These are phyloP conservation scores for Chaetomium strumarium DNA, from an alignment of 2,329 filamentous ascomycete species.

Conservation along the genomic window DNA sequence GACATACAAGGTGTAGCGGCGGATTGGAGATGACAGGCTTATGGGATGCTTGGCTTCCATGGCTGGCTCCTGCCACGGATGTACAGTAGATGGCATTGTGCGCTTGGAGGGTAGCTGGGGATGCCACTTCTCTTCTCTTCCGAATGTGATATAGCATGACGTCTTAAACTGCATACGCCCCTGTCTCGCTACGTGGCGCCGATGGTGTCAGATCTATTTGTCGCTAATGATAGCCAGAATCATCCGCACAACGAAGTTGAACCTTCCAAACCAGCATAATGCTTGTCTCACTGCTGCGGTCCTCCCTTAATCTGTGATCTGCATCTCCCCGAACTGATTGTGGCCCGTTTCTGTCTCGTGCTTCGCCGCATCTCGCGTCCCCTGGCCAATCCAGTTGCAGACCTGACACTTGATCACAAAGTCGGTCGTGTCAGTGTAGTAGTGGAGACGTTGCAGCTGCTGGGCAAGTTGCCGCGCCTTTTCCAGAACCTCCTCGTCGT, in stretches of 20 bases:
- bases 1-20: conserved; percentile 38
- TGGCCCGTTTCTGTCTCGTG: conserved; percentile 59
- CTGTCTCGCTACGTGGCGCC: no score
- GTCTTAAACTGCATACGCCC: no score
- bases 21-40: no score
- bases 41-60: no score
- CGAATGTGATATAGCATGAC: no score
- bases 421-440: conserved; percentile 81
- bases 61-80: no score
- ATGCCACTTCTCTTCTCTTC: no score
- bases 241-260: background rate
- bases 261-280: no score
- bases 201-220: no score
- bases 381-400: conserved; percentile 63
- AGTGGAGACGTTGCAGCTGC: conserved; percentile 64
- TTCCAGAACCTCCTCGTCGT: conserved; percentile 61
- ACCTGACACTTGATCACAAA: conserved; percentile 74
- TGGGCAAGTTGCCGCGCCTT: conserved; percentile 59
- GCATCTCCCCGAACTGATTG: conserved; percentile 35
- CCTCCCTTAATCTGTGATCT: conserved; percentile 19
- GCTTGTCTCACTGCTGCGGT: background rate
- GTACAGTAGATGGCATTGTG: no score
- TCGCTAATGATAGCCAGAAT: background rate
- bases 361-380: conserved; percentile 51
- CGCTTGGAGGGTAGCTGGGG: no score